A percentile compares a stretch with the other conserved stretches of the same genome.
Conservation (phyloP, 257 asterid genomes). For the Haberlea rhodopensis region DNA sequence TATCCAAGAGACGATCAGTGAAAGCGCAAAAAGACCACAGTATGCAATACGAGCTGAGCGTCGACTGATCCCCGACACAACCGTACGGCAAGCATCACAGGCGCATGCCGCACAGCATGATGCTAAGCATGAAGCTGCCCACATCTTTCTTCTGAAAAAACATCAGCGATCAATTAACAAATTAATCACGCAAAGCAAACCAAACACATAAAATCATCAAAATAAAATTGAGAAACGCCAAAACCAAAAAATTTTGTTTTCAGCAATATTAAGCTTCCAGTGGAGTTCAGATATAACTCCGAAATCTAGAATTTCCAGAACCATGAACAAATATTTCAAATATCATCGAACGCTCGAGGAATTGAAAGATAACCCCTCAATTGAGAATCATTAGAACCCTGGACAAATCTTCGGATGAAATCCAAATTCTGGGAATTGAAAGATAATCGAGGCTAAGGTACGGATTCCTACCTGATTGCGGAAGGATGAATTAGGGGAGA, state of each 20-base stretch:
- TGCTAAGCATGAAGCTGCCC: constrained; percentile 92
- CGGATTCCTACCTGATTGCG: constrained; percentile 23
- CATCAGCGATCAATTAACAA: constrained; percentile 29
- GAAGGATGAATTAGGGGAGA: constrained; percentile 9
- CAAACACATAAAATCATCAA: constrained; percentile 4
- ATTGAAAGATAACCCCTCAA: background rate
- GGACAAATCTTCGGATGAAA: background rate
- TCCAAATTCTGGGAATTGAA: background rate
- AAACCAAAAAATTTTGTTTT: background rate
- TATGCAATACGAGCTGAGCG: constrained; percentile 87
- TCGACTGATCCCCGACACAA: constrained; percentile 78
- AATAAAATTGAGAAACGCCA: background rate
- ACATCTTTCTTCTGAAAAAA: constrained; percentile 47
- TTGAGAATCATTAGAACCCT: constrained; percentile 1
- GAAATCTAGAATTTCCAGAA: background rate
- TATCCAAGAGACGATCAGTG: constrained; percentile 80
- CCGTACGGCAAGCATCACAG: constrained; percentile 73
- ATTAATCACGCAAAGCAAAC: constrained; percentile 13
- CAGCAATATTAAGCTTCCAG: background rate
- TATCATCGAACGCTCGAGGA: background rate
- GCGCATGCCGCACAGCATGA: constrained; percentile 87
- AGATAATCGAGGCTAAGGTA: background rate
- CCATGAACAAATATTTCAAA: constrained; percentile 1
- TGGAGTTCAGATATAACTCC: constrained; percentile 1
- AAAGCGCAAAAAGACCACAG: constrained; percentile 79